Evolutionary conservation across 768 basidiomycete species (phyloP), one percentile per base, ranked within the genome.

Genomic region (Glaciozyma martinii): DNA sequence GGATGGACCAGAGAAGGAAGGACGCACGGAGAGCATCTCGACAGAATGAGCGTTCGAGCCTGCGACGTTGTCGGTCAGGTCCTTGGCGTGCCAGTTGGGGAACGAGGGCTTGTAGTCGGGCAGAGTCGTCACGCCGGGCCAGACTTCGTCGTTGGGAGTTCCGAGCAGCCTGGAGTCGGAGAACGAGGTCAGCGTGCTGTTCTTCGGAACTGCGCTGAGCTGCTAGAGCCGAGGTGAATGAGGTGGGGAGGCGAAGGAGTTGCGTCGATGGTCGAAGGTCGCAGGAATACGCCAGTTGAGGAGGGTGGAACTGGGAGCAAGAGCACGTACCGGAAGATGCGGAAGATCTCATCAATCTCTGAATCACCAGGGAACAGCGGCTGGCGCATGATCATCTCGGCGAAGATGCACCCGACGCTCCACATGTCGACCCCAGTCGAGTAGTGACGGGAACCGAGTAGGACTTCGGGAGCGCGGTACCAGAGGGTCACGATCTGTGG

Each of bases 311-410:
- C 12, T 40, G 37, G n/a, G n/a, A 40, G 15, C 12, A 13, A 40
- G 37, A 40, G 37, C 16, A 76, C 82, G 59, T 67, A 93, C 95
- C 90, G 84, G 82, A 98, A 99, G 74, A 99, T 99, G 78, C 90
- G 87, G 84, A 98, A 98, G 69, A 98, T 98, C 80, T 99, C 95
- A 78, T 99, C 95, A 75, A 98, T 99, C 79, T 99, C 95, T 32
- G 95, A 98, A 78, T 99, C 95, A 33, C 95, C 95, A 29, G 95
- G 94, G 82, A 99, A 99, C 18, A 97, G 81, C 3, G 94, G 83
- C 84, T 75, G 85, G 77, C 70, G 82, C 87, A 93, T 89, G 60
- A 90, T 87, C 94, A 98, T 97, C 79, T 99, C 95, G 12, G 94
- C 94, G 74, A 95, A 90, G 76, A 99, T 98, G 75, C 93, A 97